phyloP scores from a whole-genome alignment of 2,329 filamentous ascomycete species.

The Stagonosporopsis tanaceti region DNA sequence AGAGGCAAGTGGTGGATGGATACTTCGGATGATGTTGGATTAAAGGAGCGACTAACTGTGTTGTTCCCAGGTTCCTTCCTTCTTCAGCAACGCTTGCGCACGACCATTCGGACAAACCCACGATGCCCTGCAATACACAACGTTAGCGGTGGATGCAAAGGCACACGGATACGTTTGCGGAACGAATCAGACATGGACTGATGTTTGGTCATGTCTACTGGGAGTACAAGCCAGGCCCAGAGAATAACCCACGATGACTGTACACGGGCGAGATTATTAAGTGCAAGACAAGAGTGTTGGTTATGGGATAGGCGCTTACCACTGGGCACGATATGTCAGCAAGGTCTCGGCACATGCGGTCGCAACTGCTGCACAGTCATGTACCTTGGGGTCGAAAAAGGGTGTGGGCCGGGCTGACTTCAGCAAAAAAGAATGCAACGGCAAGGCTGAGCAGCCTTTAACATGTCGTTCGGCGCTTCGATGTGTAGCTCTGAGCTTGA shows the following conservation, averaged over 20 bases:
- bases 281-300: not conserved
- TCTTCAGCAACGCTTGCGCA: not conserved
- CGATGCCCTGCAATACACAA: not conserved
- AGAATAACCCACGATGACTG: not conserved
- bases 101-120: not conserved
- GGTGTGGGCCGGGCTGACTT: not conserved
- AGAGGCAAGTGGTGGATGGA: no score
- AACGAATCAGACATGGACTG: not conserved
- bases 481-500: not conserved
- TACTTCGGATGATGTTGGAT: not conserved
- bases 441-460: not conserved
- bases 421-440: not conserved
- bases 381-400: not conserved
- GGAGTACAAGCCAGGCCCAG: not conserved
- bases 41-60: not conserved
- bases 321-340: no score
- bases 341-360: not conserved
- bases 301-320: not conserved
- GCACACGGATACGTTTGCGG: not conserved
- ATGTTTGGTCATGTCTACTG: not conserved
- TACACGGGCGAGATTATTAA: not conserved
- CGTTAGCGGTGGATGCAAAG: not conserved
- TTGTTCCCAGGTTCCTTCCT: not conserved
- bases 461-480: not conserved
- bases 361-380: not conserved